phyloP scores from a whole-genome alignment of 352 stramenopile genomes.

The Phytophthora fragariae region DNA sequence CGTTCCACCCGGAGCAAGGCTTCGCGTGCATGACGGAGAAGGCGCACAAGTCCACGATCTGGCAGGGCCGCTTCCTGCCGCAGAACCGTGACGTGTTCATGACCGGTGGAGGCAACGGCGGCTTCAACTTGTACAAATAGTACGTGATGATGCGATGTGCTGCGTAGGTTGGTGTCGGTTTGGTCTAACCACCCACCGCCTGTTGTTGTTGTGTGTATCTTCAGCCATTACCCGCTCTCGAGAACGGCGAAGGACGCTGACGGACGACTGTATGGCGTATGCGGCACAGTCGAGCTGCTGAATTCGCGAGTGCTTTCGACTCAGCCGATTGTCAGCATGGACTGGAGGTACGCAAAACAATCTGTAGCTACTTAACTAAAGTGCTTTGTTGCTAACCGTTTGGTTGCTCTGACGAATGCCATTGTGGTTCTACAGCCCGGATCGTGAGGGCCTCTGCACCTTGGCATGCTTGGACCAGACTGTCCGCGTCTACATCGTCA shows the following conservation, averaged over 20 bases:
- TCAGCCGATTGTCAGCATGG: constrained; percentile 96
- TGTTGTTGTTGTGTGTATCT: constrained; percentile 13
- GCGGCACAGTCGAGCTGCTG: constrained; percentile 93
- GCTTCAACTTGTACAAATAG: constrained; percentile 98
- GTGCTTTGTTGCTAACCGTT: background rate
- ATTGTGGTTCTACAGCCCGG: constrained; percentile 50
- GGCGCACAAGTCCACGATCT: constrained; percentile 96
- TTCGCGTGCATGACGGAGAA: constrained; percentile 94
- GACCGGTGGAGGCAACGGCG: constrained; percentile 96
- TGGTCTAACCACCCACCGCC: constrained; percentile 19
- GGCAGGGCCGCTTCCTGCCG: constrained; percentile 94
- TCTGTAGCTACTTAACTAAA: background rate
- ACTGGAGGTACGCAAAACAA: constrained; percentile 88
- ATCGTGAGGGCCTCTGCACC: constrained; percentile 94
- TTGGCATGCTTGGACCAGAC: constrained; percentile 96
- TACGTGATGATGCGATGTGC: constrained; percentile 52
- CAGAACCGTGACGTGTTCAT: constrained; percentile 98
- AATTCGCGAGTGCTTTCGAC: constrained; percentile 96
- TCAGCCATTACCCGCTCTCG: constrained; percentile 82
- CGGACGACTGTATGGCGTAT: constrained; percentile 86
- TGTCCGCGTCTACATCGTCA: constrained; percentile 95
- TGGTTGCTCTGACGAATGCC: background rate
- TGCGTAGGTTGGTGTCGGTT: background rate
- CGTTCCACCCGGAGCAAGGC: constrained; percentile 91
- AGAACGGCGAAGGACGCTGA: constrained; percentile 89